phyloP scores from a whole-genome alignment of 805 yeast species.

The Nakazawaea molendinolei region DNA sequence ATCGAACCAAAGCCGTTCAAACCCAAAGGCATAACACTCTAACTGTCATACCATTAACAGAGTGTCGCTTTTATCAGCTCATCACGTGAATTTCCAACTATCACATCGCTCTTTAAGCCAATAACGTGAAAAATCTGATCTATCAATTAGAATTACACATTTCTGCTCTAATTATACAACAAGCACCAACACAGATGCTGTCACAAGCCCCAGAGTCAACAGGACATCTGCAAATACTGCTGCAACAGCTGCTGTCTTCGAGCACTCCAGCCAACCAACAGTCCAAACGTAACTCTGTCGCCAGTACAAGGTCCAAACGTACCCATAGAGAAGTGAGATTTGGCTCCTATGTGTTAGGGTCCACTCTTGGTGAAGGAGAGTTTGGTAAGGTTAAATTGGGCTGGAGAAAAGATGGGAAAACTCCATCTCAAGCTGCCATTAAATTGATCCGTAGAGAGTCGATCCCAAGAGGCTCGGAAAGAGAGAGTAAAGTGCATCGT shows the following conservation, averaged over 20 bases:
- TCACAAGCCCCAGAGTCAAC: neutral
- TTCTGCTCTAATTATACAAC: too few species aligned
- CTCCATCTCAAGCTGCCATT: constrained; percentile 85
- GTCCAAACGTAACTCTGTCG: constrained; percentile 13
- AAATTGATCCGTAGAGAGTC: constrained; percentile 85
- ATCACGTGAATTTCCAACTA: too few species aligned
- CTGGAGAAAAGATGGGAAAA: constrained; percentile 81
- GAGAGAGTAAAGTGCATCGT: constrained; percentile 83
- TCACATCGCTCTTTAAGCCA: too few species aligned
- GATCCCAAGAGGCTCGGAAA: constrained; percentile 78
- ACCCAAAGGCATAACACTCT: too few species aligned
- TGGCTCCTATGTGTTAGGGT: constrained; percentile 85
- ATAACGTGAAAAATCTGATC: too few species aligned
- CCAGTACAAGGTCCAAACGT: constrained; percentile 27
- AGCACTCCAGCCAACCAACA: too few species aligned
- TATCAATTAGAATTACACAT: too few species aligned
- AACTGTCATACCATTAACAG: too few species aligned
- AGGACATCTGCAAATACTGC: too few species aligned
- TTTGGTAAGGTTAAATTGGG: constrained; percentile 97
- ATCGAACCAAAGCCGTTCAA: too few species aligned
- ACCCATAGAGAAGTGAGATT: constrained; percentile 67
- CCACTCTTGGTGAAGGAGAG: constrained; percentile 96
- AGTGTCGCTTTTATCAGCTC: too few species aligned
- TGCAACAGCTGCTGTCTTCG: too few species aligned
- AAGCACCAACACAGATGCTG: neutral